Percentiles rank a stretch among this genome's conserved stretches.
These are phyloP conservation scores for Saksenaea oblongispora DNA, from an alignment of 371 early-diverging fungal species.

Conservation along the genomic window DNA sequence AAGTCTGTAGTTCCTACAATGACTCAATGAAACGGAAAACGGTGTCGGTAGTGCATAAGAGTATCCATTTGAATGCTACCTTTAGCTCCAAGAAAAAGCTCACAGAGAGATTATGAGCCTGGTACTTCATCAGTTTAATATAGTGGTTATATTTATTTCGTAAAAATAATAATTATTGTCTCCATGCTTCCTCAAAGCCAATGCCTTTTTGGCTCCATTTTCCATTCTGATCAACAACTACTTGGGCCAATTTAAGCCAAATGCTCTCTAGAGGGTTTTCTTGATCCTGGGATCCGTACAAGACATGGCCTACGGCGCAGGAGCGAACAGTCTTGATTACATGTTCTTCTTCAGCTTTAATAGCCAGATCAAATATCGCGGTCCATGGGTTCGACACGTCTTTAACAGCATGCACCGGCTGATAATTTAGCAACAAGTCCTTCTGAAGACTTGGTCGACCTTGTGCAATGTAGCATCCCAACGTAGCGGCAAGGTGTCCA, in stretches of 20 bases:
- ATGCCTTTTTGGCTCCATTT: constrained; percentile 44
- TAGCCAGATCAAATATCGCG: constrained; percentile 40
- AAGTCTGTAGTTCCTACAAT: too few species aligned
- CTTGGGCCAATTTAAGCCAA: constrained; percentile 43
- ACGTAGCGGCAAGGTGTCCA: constrained; percentile 33
- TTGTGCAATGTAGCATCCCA: constrained; percentile 37
- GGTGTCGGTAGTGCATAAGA: too few species aligned
- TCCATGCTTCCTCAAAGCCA: constrained; percentile 43
- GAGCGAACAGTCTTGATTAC: constrained; percentile 55
- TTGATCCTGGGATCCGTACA: constrained; percentile 28
- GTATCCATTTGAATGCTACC: too few species aligned
- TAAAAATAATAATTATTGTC: background rate
- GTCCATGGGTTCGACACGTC: constrained; percentile 48
- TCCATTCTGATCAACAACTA: constrained; percentile 36
- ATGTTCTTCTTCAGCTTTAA: constrained; percentile 53
- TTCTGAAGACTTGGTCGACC: constrained; percentile 47
- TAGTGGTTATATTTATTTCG: too few species aligned
- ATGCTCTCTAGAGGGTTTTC: constrained; percentile 5
- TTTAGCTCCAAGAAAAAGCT: too few species aligned
- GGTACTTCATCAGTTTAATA: too few species aligned
- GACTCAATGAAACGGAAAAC: too few species aligned
- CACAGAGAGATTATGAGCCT: too few species aligned
- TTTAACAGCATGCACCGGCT: constrained; percentile 4
- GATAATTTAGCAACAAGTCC: constrained; percentile 34
- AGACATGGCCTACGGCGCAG: constrained; percentile 41